Percentiles rank a stretch among this genome's conserved stretches.
phyloP scores from a whole-genome alignment of 208 protist genomes.

The Leishmania tarentolae region DNA sequence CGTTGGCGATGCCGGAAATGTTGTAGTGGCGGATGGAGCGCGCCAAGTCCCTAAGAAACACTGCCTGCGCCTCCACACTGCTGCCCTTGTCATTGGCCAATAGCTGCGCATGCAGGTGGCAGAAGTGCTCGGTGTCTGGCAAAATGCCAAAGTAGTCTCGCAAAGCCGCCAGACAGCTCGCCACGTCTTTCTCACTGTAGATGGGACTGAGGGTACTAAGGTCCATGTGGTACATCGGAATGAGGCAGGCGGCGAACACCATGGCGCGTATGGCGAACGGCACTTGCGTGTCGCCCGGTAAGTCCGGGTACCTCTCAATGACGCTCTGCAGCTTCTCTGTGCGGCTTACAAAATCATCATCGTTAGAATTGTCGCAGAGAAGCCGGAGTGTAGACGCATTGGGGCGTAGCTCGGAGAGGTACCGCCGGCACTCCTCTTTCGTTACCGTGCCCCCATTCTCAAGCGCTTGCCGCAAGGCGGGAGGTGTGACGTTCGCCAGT shows the following conservation, averaged over 20 bases:
- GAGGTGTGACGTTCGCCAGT: conserved; percentile 47
- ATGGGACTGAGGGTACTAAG: conserved; percentile 27
- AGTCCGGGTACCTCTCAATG: conserved; percentile 33
- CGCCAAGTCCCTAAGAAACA: conserved; percentile 45
- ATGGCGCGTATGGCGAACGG: conserved; percentile 58
- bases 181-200: conserved; percentile 32
- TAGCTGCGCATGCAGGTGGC: conserved; percentile 68
- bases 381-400: conserved; percentile 31
- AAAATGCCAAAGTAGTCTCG: conserved; percentile 42
- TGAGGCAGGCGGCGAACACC: conserved; percentile 49
- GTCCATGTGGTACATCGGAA: conserved; percentile 50
- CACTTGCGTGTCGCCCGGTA: conserved; percentile 34
- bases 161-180: conserved; percentile 29
- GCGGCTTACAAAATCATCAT: conserved; percentile 47
- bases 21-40: conserved; percentile 36
- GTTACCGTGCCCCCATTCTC: neutral
- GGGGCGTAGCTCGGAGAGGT: conserved; percentile 15
- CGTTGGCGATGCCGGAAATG: conserved; percentile 15
- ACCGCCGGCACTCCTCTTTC: conserved; percentile 16
- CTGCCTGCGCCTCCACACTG: conserved; percentile 33
- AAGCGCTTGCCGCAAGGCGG: conserved; percentile 11
- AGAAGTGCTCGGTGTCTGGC: conserved; percentile 46
- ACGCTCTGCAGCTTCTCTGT: conserved; percentile 32
- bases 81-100: conserved; percentile 50
- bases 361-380: conserved; percentile 34